Percentiles rank a stretch among this genome's conserved stretches.
Evolutionary conservation across 148 eudicot species (phyloP).

Genomic region (Linanthus parryae): DNA sequence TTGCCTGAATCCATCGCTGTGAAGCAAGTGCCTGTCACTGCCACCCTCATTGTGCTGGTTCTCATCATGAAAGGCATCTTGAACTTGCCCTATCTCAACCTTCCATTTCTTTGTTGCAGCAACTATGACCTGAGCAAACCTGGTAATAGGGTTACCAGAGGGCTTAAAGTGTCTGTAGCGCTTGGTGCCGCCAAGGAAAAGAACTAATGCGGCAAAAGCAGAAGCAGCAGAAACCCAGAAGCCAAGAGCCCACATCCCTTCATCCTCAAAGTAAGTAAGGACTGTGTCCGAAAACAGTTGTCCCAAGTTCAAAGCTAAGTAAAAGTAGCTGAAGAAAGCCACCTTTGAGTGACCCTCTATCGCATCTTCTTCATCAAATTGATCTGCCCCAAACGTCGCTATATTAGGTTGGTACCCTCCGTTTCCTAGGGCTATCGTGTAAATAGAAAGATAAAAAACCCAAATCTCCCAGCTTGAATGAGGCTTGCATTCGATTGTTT

Average conservation of each 20-base stretch:
- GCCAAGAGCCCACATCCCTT: constrained; percentile 82
- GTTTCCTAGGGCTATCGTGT: constrained; percentile 75
- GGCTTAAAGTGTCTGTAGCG: constrained; percentile 76
- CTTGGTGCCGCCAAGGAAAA: constrained; percentile 66
- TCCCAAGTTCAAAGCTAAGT: constrained; percentile 81
- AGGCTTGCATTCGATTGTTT: constrained; percentile 30
- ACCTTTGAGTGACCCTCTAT: constrained; percentile 66
- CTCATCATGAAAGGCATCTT: constrained; percentile 31
- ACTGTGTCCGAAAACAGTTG: constrained; percentile 76
- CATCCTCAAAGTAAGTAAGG: constrained; percentile 68
- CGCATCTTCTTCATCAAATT: constrained; percentile 66
- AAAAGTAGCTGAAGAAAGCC: constrained; percentile 88
- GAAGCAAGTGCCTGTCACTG: constrained; percentile 57
- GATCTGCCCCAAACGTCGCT: constrained; percentile 92
- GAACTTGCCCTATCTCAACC: constrained; percentile 25
- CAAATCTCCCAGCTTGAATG: constrained; percentile 69
- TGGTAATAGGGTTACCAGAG: constrained; percentile 69
- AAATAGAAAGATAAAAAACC: constrained; percentile 67
- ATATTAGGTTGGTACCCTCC: constrained; percentile 94
- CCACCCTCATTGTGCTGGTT: constrained; percentile 31
- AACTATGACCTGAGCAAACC: constrained; percentile 71
- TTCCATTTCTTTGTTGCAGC: constrained; percentile 65
- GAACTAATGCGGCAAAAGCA: constrained; percentile 55
- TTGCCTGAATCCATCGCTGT: constrained; percentile 74
- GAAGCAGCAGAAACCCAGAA: constrained; percentile 77